Conservation (phyloP, 2,329 filamentous ascomycete species). For the Talaromyces rugulosus region DNA sequence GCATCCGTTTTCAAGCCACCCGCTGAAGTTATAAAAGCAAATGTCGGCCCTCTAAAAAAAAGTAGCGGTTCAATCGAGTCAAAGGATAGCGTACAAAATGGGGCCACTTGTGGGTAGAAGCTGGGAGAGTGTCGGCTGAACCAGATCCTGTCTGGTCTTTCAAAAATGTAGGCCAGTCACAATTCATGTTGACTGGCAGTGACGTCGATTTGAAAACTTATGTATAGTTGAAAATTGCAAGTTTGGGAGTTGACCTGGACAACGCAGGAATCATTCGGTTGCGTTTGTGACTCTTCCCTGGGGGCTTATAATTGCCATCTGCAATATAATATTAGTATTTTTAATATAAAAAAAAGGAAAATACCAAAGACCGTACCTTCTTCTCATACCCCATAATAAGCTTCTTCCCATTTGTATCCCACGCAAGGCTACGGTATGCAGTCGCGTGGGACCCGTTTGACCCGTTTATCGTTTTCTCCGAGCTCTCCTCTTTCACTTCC, state of each 20-base stretch:
- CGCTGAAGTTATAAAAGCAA: background rate
- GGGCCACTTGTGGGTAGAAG: background rate
- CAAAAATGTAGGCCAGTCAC: background rate
- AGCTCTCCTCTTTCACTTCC: conserved; percentile 28
- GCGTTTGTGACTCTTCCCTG: conserved; percentile 6
- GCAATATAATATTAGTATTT: background rate
- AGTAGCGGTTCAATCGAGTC: background rate
- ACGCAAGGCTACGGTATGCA: conserved; percentile 42
- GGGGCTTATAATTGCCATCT: conserved; percentile 11
- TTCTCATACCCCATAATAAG: conserved; percentile 48
- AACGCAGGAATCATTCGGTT: background rate
- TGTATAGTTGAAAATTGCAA: background rate
- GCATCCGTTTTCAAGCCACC: background rate
- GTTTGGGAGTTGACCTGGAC: too few relatives aligned
- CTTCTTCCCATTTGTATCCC: conserved; percentile 53
- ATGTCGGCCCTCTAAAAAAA: background rate
- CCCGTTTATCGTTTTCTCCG: conserved; percentile 29
- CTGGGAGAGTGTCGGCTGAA: background rate
- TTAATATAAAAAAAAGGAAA: background rate
- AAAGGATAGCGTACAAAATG: background rate
- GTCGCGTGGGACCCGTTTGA: conserved; percentile 28
- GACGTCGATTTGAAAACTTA: background rate
- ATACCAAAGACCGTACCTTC: conserved; percentile 36
- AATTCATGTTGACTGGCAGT: background rate
- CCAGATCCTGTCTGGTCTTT: background rate